Evolutionary conservation across 225 moss, liverwort and hornwort species (phyloP).

Genomic region (Thuidium tamariscinum): DNA sequence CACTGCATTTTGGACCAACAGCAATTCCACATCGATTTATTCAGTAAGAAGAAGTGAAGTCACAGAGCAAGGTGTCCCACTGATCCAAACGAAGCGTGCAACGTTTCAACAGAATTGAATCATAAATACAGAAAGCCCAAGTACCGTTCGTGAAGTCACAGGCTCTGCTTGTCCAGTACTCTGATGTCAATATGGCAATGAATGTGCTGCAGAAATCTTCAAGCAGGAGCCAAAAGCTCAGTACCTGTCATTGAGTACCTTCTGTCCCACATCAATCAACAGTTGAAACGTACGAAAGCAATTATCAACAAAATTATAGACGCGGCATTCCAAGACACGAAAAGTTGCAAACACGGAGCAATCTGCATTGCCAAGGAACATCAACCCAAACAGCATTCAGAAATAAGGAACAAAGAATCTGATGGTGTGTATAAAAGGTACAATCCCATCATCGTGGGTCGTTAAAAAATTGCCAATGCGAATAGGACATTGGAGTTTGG

Average conservation of each 20-base stretch:
- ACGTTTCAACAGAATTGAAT: not conserved
- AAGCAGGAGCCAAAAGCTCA: too few species aligned
- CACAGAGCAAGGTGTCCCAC: not conserved
- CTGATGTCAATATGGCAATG: not conserved
- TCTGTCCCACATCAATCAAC: not conserved
- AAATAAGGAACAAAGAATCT: not conserved
- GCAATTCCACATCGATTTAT: too few species aligned
- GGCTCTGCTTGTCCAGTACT: not conserved
- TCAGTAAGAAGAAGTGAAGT: not conserved
- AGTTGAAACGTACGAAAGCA: not conserved
- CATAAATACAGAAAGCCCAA: not conserved
- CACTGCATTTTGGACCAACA: not conserved
- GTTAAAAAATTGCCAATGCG: not conserved
- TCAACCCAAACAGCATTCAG: not conserved
- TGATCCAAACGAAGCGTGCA: not conserved
- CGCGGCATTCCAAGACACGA: not conserved
- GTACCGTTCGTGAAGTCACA: not conserved
- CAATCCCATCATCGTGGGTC: not conserved
- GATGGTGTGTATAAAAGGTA: not conserved
- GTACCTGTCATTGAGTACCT: not conserved
- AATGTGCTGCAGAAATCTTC: not conserved
- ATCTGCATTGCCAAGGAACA: not conserved
- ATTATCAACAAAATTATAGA: not conserved
- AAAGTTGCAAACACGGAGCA: not conserved
- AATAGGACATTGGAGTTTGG: constrained; percentile 7